A percentile compares a stretch with the other conserved stretches of the same genome.
phyloP scores from a whole-genome alignment of 495 filamentous ascomycete genomes.

The Penicillium salamii region DNA sequence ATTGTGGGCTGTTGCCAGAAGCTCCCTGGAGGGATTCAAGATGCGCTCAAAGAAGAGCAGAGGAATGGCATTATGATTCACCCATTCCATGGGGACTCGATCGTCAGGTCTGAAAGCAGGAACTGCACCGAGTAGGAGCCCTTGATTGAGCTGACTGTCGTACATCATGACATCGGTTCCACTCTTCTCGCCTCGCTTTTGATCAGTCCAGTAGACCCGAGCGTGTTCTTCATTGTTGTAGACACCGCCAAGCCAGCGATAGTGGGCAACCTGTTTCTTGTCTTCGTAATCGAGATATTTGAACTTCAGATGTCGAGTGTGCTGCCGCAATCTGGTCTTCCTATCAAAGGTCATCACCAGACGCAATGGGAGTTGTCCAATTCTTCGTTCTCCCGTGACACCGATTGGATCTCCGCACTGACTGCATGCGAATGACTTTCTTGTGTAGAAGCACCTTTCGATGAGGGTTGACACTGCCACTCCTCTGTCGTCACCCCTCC shows the following conservation, averaged over 20 bases:
- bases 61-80: constrained; percentile 13
- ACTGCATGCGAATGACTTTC: constrained; percentile 3
- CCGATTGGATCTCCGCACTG: constrained; percentile 3
- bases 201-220: constrained; percentile 37
- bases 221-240: constrained; percentile 23
- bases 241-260: constrained; percentile 46
- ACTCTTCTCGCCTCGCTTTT: constrained; percentile 23
- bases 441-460: constrained; percentile 6
- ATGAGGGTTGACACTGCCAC: constrained; percentile 17
- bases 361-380: constrained; percentile 28
- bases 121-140: constrained; percentile 27
- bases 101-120: constrained; percentile 8
- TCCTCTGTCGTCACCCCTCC: constrained; percentile 1
- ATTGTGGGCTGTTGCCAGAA: constrained; percentile 8
- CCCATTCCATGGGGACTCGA: constrained; percentile 26
- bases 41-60: constrained; percentile 39
- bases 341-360: constrained; percentile 21
- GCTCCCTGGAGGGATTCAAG: constrained; percentile 21
- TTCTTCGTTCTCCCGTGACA: not conserved
- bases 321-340: constrained; percentile 10
- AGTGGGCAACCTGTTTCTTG: constrained; percentile 12
- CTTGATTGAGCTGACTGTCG: constrained; percentile 22
- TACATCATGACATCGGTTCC: constrained; percentile 23
- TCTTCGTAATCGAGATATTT: constrained; percentile 18
- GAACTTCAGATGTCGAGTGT: constrained; percentile 31